Conservation (phyloP, 306 rosid species). For the Prinsepia uniflora region DNA sequence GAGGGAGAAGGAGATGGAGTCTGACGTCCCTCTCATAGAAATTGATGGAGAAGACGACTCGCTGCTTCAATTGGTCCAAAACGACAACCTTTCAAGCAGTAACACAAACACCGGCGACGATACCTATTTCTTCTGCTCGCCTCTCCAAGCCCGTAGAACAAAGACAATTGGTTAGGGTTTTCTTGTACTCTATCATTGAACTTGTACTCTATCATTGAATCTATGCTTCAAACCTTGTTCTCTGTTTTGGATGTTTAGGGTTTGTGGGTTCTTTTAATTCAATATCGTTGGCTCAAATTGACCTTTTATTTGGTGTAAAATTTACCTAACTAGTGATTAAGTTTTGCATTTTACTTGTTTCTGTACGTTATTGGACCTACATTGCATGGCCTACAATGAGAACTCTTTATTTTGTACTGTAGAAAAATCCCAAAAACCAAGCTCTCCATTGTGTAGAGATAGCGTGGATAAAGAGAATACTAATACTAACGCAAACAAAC, state of each 20-base stretch:
- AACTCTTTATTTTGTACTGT: constrained; percentile 4
- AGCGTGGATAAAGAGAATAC: constrained; percentile 39
- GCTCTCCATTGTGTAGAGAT: constrained; percentile 19
- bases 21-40: constrained; percentile 66
- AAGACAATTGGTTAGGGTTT: constrained; percentile 46
- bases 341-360: neutral
- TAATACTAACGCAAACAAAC: constrained; percentile 24
- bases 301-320: neutral
- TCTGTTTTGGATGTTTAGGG: neutral
- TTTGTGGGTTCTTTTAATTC: neutral
- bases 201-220: neutral
- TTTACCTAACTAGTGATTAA: neutral
- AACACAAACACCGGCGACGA: constrained; percentile 3
- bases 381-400: neutral
- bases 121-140: constrained; percentile 60
- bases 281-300: neutral
- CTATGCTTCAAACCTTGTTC: neutral
- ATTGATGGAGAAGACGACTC: constrained; percentile 74
- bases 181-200: neutral
- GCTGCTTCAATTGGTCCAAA: constrained; percentile 34
- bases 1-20: constrained; percentile 38
- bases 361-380: neutral
- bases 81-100: constrained; percentile 12
- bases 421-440: constrained; percentile 31
- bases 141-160: constrained; percentile 58